These are phyloP conservation scores for Lipomyces spencermartinsiae DNA, from an alignment of 805 yeast species.

Conservation along the genomic window DNA sequence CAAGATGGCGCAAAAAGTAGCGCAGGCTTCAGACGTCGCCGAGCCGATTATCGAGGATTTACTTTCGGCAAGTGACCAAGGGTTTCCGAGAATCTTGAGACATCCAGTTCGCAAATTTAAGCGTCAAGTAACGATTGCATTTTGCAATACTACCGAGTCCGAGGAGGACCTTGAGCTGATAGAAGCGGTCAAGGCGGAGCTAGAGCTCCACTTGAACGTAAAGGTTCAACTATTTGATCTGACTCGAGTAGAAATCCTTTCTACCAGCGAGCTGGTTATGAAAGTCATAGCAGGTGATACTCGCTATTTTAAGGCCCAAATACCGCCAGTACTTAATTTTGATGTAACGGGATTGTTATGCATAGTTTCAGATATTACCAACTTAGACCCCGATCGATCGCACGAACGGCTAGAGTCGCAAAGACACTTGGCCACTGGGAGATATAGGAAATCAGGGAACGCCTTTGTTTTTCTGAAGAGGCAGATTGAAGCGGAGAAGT, in stretches of 20 bases:
- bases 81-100: conserved; percentile 13
- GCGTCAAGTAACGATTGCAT: conserved; percentile 1
- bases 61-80: neutral
- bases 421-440: conserved; percentile 4
- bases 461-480: conserved; percentile 24
- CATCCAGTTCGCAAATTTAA: neutral
- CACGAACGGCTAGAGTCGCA: conserved; percentile 12
- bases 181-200: neutral
- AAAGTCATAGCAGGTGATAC: conserved; percentile 14
- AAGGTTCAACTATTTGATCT: neutral
- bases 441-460: conserved; percentile 25
- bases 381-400: conserved; percentile 13
- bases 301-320: conserved; percentile 12
- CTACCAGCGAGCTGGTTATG: neutral
- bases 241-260: neutral
- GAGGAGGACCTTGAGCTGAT: conserved; percentile 8
- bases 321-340: conserved; percentile 23
- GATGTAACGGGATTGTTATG: conserved; percentile 30
- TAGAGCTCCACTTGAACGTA: conserved; percentile 3
- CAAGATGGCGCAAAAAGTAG: conserved; percentile 10
- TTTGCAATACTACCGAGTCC: conserved; percentile 2
- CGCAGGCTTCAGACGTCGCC: neutral
- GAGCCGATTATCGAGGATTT: conserved; percentile 2
- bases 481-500: conserved; percentile 27
- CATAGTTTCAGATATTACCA: conserved; percentile 31